These are phyloP conservation scores for Penicillium sp. DNA, from an alignment of 2,329 filamentous ascomycete genomes.

Conservation along the genomic window DNA sequence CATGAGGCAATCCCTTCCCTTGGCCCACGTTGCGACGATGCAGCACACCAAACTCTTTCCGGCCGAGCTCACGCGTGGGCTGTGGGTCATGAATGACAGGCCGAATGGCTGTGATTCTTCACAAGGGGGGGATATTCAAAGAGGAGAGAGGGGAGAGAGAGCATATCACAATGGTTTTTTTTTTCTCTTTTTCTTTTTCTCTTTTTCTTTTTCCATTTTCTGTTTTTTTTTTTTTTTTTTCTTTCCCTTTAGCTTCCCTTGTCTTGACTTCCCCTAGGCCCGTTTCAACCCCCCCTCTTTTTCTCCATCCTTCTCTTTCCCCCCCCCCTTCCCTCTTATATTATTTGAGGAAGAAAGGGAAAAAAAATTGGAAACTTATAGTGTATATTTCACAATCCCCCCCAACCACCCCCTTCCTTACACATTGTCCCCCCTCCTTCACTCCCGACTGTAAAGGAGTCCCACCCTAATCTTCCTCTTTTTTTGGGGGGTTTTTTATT, in stretches of 20 bases:
- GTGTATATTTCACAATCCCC: constrained; percentile 14
- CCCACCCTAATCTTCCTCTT: constrained; percentile 15
- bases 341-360: constrained; percentile 12
- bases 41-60: constrained; percentile 41
- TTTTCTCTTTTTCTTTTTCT: constrained; percentile 8
- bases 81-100: constrained; percentile 45
- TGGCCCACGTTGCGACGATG: constrained; percentile 45
- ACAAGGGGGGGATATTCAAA: constrained; percentile 24
- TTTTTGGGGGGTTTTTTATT: constrained; percentile 4
- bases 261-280: constrained; percentile 12
- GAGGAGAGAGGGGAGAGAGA: not conserved
- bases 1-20: constrained; percentile 33
- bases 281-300: constrained; percentile 8
- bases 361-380: constrained; percentile 15
- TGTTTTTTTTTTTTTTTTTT: constrained; percentile 8
- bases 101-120: constrained; percentile 34
- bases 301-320: constrained; percentile 12
- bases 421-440: constrained; percentile 17
- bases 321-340: no score
- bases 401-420: constrained; percentile 5
- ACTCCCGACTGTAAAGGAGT: constrained; percentile 16
- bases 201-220: constrained; percentile 3
- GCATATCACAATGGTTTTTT: constrained; percentile 7
- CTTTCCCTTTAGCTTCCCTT: constrained; percentile 8
- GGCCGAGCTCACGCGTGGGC: constrained; percentile 37